Conservation (phyloP, 2,329 filamentous ascomycete genomes). For the Dothistroma septosporum region DNA sequence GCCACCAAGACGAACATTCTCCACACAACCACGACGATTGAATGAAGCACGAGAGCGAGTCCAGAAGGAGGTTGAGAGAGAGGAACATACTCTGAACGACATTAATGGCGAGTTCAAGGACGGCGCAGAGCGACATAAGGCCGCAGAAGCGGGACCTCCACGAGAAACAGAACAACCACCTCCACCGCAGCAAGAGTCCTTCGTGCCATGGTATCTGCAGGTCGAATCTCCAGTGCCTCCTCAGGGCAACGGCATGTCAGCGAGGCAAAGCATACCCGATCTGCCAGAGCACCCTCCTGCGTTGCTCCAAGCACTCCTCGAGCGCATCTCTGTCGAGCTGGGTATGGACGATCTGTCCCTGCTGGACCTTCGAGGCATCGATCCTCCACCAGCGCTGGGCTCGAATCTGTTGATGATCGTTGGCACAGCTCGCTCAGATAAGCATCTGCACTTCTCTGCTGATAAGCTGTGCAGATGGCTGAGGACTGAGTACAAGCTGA, state of each 20-base stretch:
- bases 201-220: conserved; percentile 80
- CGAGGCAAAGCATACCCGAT: conserved; percentile 56
- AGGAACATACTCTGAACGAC: conserved; percentile 22
- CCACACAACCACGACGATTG: conserved; percentile 12
- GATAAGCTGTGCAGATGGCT: conserved; percentile 88
- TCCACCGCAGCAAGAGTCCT: conserved; percentile 2
- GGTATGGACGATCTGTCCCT: conserved; percentile 78
- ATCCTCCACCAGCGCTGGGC: conserved; percentile 82
- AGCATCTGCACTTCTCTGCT: conserved; percentile 86
- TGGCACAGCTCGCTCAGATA: conserved; percentile 84
- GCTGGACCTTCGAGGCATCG: conserved; percentile 76
- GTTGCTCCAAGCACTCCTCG: conserved; percentile 66
- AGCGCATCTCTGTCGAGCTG: conserved; percentile 77
- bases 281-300: conserved; percentile 66
- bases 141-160: conserved; percentile 3
- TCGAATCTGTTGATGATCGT: conserved; percentile 89
- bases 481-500: conserved; percentile 65
- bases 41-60: conserved; percentile 22
- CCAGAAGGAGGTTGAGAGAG: conserved; percentile 14
- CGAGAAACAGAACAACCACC: neutral
- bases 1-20: conserved; percentile 22
- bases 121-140: neutral
- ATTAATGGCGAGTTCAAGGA: conserved; percentile 17
- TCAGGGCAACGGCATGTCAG: conserved; percentile 43
- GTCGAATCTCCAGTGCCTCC: conserved; percentile 43